Conservation (phyloP, 352 stramenopile genomes). For the Globisporangium nagaii region DNA sequence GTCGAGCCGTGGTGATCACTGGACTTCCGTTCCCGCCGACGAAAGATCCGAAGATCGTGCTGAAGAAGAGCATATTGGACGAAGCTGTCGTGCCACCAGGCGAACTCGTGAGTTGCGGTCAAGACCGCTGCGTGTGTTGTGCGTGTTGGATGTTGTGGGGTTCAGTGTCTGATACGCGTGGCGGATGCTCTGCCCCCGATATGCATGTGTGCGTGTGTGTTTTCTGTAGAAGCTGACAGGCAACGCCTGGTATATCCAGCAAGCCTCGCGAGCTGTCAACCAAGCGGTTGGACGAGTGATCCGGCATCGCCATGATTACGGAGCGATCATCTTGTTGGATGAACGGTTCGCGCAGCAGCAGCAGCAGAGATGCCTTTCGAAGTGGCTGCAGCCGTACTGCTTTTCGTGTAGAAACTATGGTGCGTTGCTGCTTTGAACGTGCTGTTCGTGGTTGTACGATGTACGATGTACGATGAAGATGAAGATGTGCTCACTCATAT, state of each 20-base stretch:
- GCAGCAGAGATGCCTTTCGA: constrained; percentile 91
- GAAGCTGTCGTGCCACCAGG: constrained; percentile 49
- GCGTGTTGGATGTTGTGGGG: background rate
- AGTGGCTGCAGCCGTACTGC: constrained; percentile 91
- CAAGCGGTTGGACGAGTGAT: constrained; percentile 99
- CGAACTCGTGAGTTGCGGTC: constrained; percentile 37
- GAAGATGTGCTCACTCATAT: too few relatives aligned
- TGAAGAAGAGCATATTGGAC: constrained; percentile 97
- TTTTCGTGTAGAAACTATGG: constrained; percentile 60
- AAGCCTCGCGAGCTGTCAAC: constrained; percentile 97
- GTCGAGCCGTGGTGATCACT: constrained; percentile 97
- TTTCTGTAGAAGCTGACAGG: constrained; percentile 84
- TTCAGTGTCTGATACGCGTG: too few relatives aligned
- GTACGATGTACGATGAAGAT: background rate
- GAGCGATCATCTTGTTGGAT: constrained; percentile 97
- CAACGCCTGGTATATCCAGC: constrained; percentile 98
- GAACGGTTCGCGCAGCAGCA: constrained; percentile 91
- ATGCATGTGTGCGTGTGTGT: too few relatives aligned
- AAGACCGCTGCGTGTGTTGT: background rate
- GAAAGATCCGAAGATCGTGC: constrained; percentile 95
- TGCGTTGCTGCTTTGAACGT: too few relatives aligned
- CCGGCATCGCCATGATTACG: constrained; percentile 97
- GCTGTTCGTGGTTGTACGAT: too few relatives aligned
- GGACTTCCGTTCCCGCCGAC: constrained; percentile 97
- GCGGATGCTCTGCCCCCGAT: background rate